Evolutionary conservation across 1,139 yeast genomes (phyloP).

Genomic region (Diutina sp.): DNA sequence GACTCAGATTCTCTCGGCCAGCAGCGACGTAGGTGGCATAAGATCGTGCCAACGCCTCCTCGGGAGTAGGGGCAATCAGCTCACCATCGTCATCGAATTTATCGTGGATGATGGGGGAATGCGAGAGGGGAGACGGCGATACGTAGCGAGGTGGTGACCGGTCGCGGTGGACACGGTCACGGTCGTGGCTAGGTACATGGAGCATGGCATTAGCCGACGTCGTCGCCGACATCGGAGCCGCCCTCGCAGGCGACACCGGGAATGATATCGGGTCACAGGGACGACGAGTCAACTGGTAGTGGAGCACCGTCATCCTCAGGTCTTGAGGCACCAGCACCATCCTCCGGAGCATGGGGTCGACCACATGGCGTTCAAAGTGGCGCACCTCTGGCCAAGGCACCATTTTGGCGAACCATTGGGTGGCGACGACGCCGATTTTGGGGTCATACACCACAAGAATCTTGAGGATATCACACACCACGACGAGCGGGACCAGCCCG

Average conservation of each 20-base stretch:
- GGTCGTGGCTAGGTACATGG: background rate
- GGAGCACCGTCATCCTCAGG: constrained; percentile 1
- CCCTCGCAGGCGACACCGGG: background rate
- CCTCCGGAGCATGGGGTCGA: background rate
- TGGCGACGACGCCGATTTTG: background rate
- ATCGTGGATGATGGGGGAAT: background rate
- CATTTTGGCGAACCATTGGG: background rate
- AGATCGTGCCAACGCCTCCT: background rate
- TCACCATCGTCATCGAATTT: background rate
- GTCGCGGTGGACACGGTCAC: background rate
- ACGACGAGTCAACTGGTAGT: background rate
- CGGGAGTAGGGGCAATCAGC: background rate
- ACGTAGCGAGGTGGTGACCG: background rate
- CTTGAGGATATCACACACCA: background rate
- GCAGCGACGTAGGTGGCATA: background rate
- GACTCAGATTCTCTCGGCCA: background rate
- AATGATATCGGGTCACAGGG: background rate
- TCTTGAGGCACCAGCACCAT: background rate
- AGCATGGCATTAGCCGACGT: background rate
- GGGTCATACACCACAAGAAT: background rate
- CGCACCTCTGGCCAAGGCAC: background rate
- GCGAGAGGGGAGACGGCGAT: background rate
- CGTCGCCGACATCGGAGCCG: background rate
- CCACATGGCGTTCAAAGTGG: background rate
- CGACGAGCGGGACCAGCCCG: background rate